A percentile compares a stretch with the other conserved stretches of the same genome.
These are phyloP conservation scores for Kazachstania sp. DNA, from an alignment of 1,139 yeast species.

Conservation along the genomic window DNA sequence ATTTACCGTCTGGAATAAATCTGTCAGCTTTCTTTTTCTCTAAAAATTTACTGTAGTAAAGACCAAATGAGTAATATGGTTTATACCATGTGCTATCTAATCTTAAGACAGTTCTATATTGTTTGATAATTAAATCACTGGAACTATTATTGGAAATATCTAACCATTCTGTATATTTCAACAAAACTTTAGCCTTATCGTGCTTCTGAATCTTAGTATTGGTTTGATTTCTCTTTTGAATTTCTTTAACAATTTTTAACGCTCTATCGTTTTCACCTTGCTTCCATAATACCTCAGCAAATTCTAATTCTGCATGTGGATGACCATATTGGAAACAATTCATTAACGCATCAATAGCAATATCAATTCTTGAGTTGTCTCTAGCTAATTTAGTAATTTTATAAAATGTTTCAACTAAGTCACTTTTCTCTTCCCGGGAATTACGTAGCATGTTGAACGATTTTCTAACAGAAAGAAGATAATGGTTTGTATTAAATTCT, in stretches of 20 bases:
- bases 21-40: slow-evolving; percentile 48
- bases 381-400: slow-evolving; percentile 61
- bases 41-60: slow-evolving; percentile 66
- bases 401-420: slow-evolving; percentile 47
- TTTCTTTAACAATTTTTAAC: slow-evolving; percentile 50
- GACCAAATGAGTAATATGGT: slow-evolving; percentile 73
- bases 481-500: slow-evolving; percentile 57
- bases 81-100: slow-evolving; percentile 65
- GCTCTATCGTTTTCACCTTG: slow-evolving; percentile 89
- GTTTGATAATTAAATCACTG: slow-evolving; percentile 60
- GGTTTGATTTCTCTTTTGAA: slow-evolving; percentile 29
- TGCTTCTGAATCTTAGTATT: slow-evolving; percentile 16
- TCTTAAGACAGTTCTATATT: slow-evolving; percentile 53
- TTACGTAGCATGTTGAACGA: slow-evolving; percentile 43
- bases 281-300: slow-evolving; percentile 80
- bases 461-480: slow-evolving; percentile 49
- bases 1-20: slow-evolving; percentile 44
- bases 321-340: slow-evolving; percentile 44
- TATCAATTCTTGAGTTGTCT: slow-evolving; percentile 57
- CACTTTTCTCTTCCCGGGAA: slow-evolving; percentile 33
- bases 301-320: slow-evolving; percentile 60
- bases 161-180: slow-evolving; percentile 82
- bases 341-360: slow-evolving; percentile 67
- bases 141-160: slow-evolving; percentile 82
- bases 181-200: slow-evolving; percentile 46